Percentiles rank a stretch among this genome's conserved stretches.
These are phyloP conservation scores for Fusarium sp. DNA, from an alignment of 2,329 filamentous ascomycete species.

Conservation along the genomic window DNA sequence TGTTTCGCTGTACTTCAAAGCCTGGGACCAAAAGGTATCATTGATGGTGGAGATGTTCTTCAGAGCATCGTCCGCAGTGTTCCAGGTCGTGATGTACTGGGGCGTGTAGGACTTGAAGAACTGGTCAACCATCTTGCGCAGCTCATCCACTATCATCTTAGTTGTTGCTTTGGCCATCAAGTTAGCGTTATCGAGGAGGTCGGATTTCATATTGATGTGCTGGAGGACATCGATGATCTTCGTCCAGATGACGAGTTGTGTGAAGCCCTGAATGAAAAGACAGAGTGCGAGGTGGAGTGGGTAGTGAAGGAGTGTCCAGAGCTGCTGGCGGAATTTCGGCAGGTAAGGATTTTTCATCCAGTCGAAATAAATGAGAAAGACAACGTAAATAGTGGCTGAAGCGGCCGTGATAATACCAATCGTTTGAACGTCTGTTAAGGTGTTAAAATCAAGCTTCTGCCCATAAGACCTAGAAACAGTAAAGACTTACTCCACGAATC, in stretches of 20 bases:
- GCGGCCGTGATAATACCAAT: conserved; percentile 59
- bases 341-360: conserved; percentile 75
- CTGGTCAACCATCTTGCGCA: conserved; percentile 30
- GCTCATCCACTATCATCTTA: conserved; percentile 22
- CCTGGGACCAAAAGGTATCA: conserved; percentile 47
- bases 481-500: conserved; percentile 56
- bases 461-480: rapidly evolving
- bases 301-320: conserved; percentile 71
- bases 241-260: conserved; percentile 66
- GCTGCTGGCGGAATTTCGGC: conserved; percentile 68
- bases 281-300: conserved; percentile 74
- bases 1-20: conserved; percentile 25
- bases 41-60: conserved; percentile 49
- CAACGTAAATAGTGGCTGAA: conserved; percentile 59
- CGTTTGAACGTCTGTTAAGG: conserved; percentile 51
- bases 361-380: conserved; percentile 67
- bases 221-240: conserved; percentile 55
- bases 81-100: conserved; percentile 37
- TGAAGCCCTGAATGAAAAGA: conserved; percentile 73
- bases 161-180: conserved; percentile 41
- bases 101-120: conserved; percentile 50
- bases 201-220: conserved; percentile 28
- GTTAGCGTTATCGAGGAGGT: conserved; percentile 24
- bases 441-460: conserved; percentile 22
- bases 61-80: conserved; percentile 44